These are phyloP conservation scores for Mucor saturninus DNA, from an alignment of 371 early-diverging fungal genomes.

Conservation along the genomic window DNA sequence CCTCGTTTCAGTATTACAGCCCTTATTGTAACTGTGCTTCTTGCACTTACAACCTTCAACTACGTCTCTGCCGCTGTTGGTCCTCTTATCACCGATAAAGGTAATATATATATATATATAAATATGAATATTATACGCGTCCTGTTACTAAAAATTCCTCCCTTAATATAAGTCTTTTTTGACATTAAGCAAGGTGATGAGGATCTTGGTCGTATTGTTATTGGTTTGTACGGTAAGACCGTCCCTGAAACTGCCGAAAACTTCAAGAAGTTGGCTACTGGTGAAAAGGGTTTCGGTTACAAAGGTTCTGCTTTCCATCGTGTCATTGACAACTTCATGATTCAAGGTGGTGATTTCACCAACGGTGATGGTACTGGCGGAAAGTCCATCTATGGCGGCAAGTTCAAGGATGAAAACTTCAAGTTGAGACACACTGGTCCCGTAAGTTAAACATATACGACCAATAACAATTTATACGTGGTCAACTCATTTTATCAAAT, in stretches of 20 bases:
- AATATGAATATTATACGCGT: not conserved
- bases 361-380: conserved; percentile 93
- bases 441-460: conserved; percentile 43
- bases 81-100: conserved; percentile 53
- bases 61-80: conserved; percentile 52
- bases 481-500: not conserved
- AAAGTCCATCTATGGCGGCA: conserved; percentile 86
- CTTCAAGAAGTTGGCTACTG: conserved; percentile 87
- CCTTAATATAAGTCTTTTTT: conserved; percentile 71
- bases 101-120: conserved; percentile 21
- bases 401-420: conserved; percentile 97
- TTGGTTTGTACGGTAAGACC: conserved; percentile 79
- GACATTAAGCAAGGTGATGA: conserved; percentile 88
- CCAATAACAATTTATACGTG: conserved; percentile 27
- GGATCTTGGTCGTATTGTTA: conserved; percentile 82
- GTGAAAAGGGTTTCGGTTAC: conserved; percentile 82
- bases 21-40: conserved; percentile 36
- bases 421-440: conserved; percentile 81
- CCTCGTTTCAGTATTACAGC: conserved; percentile 41
- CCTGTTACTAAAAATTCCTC: not conserved
- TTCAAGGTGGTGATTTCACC: conserved; percentile 86
- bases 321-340: conserved; percentile 90
- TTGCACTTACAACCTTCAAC: conserved; percentile 42
- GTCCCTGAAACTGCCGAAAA: conserved; percentile 90
- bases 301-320: conserved; percentile 90